These are phyloP conservation scores for Fusarium anguioides DNA, from an alignment of 2,329 filamentous ascomycete genomes.

Conservation along the genomic window DNA sequence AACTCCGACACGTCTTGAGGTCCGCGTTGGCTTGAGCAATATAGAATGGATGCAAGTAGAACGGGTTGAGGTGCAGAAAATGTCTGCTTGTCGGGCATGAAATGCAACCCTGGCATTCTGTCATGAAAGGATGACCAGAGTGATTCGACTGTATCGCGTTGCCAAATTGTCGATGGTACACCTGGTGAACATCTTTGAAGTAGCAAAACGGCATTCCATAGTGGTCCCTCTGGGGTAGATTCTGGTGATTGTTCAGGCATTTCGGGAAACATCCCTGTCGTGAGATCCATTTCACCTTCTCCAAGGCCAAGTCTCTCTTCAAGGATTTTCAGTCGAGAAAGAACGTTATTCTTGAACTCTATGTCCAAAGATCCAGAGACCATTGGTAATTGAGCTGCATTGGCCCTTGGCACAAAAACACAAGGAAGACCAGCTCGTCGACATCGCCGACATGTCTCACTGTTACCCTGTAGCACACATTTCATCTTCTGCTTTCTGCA, in stretches of 20 bases:
- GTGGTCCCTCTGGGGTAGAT: background rate
- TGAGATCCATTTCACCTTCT: background rate
- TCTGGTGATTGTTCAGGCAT: background rate
- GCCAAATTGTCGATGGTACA: background rate
- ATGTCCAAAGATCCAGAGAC: conserved; percentile 11
- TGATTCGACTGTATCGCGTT: conserved; percentile 8
- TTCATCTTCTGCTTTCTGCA: conserved; percentile 27
- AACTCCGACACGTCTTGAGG: conserved; percentile 4
- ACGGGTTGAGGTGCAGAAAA: conserved; percentile 6
- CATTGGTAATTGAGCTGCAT: conserved; percentile 5
- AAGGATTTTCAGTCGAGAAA: background rate
- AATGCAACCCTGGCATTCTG: conserved; percentile 11
- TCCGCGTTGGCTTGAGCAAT: conserved; percentile 6
- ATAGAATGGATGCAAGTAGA: background rate
- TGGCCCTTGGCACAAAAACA: conserved; percentile 16
- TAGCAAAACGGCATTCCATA: conserved; percentile 2
- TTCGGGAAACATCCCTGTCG: background rate
- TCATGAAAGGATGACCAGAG: conserved; percentile 18
- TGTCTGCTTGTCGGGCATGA: conserved; percentile 18
- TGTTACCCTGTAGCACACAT: conserved; percentile 23
- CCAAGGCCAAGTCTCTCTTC: background rate
- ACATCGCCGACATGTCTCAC: conserved; percentile 16
- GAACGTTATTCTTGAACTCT: conserved; percentile 13
- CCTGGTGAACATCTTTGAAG: background rate
- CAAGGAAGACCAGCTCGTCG: conserved; percentile 15